phyloP scores from a whole-genome alignment of 495 filamentous ascomycete genomes.

The Penicillium arizonense region DNA sequence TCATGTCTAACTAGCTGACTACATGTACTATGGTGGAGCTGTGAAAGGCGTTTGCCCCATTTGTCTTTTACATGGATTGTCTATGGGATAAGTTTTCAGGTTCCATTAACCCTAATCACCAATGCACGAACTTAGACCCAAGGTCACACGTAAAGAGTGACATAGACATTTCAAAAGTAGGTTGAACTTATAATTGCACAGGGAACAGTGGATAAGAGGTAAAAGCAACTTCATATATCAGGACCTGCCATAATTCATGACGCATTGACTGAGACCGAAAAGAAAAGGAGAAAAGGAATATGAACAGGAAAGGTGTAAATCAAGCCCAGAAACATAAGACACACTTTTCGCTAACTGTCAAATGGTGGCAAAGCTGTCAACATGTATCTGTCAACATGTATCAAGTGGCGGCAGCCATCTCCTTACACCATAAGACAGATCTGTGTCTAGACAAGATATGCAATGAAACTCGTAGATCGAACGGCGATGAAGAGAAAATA shows the following conservation, averaged over 20 bases:
- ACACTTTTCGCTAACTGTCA: no score
- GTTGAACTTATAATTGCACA: not conserved
- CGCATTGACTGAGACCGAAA: not conserved
- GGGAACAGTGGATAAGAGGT: not conserved
- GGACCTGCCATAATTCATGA: not conserved
- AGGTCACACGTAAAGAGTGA: no score
- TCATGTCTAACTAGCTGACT: no score
- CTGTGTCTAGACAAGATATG: not conserved
- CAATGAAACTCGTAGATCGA: not conserved
- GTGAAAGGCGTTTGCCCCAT: no score
- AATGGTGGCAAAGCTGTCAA: no score
- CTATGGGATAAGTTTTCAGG: constrained; percentile 34
- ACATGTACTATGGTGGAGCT: no score
- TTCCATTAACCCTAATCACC: constrained; percentile 39
- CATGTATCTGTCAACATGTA: no score
- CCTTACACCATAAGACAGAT: not conserved
- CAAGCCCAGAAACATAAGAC: no score
- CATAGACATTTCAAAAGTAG: not conserved
- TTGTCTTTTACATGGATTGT: not conserved
- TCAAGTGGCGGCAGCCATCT: no score
- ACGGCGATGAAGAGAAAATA: not conserved
- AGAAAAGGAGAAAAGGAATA: not conserved
- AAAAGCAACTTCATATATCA: not conserved
- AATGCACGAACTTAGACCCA: constrained; percentile 32
- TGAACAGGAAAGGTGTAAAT: not conserved